Base-by-base conservation (phyloP, 306 rosid species). In the Trifolium repens region DNA sequence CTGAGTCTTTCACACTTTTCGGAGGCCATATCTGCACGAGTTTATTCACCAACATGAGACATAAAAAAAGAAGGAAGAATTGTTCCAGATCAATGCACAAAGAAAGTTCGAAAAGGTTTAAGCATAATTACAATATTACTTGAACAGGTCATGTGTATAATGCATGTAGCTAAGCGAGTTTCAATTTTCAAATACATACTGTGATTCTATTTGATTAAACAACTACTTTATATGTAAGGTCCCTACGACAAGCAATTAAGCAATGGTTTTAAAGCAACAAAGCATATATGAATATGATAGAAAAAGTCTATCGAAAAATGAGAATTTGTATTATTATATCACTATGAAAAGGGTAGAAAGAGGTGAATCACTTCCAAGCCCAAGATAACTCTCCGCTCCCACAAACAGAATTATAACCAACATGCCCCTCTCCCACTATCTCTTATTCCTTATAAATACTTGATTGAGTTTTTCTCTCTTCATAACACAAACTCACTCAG, bases 1-100 rank as follows among this genome's bases (percentile, higher is more conserved):
- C 99, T 22, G 97, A 96, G 79, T 96, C 99, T 81, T 92, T 92
- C 82, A 96, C 90, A 71, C 82, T 92, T 84, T 92, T 90, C 73
- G 99, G 99, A 74, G 99, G 99, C 99, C 99, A 96, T 85, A 96
- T 90, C 99, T 96, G 86, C 85, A 85, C 42, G 75, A 58, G 67
- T 60, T 65, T 77, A 60, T 58, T 74, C 74, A 76, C 66, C 40
- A 63, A 43, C n/a, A 72, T 77, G 37, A 66, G 54, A 58, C 39
- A 71, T 1, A 14, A 42, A 15, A 49, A 27, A 46, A 22, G 10
- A 3, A 44, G 1, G 40, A 47, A 58, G 4, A 40, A 49, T 17
- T 43, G 26, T 16, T 6, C 30, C 17, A 35, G 22, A 67, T 70
- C 42, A 75, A 34, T n/a, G 46, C 57, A 66, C n/a, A 13, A 62